Base-by-base conservation (phyloP, 1,139 yeast species). In the Debaryomyces singareniensis region DNA sequence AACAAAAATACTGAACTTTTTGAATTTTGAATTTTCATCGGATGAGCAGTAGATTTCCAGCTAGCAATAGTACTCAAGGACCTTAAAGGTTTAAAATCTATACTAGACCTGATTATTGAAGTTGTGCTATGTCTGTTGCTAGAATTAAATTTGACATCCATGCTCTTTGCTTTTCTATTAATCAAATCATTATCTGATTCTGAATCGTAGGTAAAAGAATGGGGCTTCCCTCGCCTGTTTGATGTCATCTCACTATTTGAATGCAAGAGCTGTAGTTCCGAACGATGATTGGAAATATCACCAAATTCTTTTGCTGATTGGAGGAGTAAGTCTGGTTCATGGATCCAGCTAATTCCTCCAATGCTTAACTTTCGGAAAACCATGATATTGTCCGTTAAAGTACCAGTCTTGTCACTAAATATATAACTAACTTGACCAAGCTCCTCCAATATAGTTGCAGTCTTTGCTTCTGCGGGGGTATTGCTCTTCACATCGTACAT, bases 351-450 rank as follows among this genome's bases (percentile, higher is more conserved):
- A 4, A 81, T 71, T 2, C 99, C 99, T 36, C 84, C 82, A 4
- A 87, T 78, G 14, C 91, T 76, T 40, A 87, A 72, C 45, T 85
- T 86, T 30, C 95, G 67, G 50, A 87, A 87, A 16, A 86, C 61
- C 96, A 87, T 87, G 44, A 76, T 59, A 49, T 87, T 87, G 47
- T 87, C 96, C 0, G 99, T 93, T 37, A 93, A 68, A 0, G 98
- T 93, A 9, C 99, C 99, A 0, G 98, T 93, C 54, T 93, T 93
- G 54, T 93, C 99, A 40, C 95, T 84, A 53, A 93, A 93, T 4
- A 93, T 72, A 47, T 89, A 89, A 31, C 95, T 80, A 0, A 93
- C 97, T 52, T 93, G 99, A 3, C 99, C 99, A 43, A 93, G 64
- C 55, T 93, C 98, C 51, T 93, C 99, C 42, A 91, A 71, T 43